These are phyloP conservation scores for Xylariaceae sp. DNA, from an alignment of 2,329 filamentous ascomycete species.

Conservation along the genomic window DNA sequence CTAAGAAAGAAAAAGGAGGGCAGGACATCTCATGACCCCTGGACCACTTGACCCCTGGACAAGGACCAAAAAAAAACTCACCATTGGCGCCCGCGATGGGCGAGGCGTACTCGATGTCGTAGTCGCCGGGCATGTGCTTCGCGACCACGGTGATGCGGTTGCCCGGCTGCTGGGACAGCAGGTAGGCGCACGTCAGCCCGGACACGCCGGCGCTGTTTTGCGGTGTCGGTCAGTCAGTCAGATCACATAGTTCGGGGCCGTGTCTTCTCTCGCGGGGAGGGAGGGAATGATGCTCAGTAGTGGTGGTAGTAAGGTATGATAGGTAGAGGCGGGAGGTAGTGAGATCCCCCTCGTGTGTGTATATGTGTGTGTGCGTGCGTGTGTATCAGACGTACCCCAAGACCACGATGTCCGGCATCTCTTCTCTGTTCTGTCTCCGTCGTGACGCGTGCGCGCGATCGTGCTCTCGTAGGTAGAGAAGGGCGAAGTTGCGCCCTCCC, in stretches of 20 bases:
- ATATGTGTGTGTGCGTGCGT: too few relatives aligned
- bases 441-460: too few relatives aligned
- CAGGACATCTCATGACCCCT: too few relatives aligned
- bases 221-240: constrained; percentile 2
- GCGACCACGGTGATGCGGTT: constrained; percentile 59
- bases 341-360: too few relatives aligned
- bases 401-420: constrained; percentile 25
- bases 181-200: constrained; percentile 25
- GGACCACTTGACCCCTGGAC: too few relatives aligned
- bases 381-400: constrained; percentile 16
- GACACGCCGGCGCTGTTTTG: constrained; percentile 26
- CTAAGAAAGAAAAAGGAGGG: constrained; percentile 26
- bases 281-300: background rate
- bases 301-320: background rate
- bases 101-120: constrained; percentile 83
- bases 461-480: too few relatives aligned
- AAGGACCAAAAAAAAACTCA: too few relatives aligned
- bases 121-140: constrained; percentile 50
- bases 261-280: too few relatives aligned
- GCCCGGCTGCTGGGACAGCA: constrained; percentile 23
- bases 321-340: too few relatives aligned
- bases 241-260: background rate
- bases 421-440: background rate
- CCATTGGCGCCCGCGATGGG: constrained; percentile 25
- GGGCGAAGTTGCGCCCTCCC: too few relatives aligned